Conservation (phyloP, 352 stramenopile species). For the Phytophthora cactorum region DNA sequence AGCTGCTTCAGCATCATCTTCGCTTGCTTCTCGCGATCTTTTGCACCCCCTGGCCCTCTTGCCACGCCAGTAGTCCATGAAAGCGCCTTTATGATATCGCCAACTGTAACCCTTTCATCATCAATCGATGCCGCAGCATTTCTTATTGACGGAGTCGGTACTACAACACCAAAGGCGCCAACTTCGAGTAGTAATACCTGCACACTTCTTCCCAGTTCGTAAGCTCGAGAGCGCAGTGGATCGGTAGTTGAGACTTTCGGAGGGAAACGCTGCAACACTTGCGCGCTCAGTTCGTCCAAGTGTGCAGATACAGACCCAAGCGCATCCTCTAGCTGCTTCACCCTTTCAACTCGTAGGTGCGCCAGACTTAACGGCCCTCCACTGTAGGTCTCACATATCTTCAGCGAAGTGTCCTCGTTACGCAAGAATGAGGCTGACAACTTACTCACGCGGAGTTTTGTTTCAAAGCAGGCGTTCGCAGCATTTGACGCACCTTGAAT, state of each 20-base stretch:
- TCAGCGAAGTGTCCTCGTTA: constrained; percentile 16
- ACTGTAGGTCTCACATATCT: constrained; percentile 26
- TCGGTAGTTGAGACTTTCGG: constrained; percentile 6
- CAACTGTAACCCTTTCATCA: constrained; percentile 19
- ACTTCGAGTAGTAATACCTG: constrained; percentile 42
- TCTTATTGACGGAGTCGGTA: constrained; percentile 15
- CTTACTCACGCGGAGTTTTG: constrained; percentile 42
- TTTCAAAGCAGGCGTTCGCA: constrained; percentile 30
- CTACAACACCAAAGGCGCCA: constrained; percentile 42
- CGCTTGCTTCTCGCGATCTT: constrained; percentile 44
- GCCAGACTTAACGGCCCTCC: constrained; percentile 16
- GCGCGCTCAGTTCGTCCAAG: constrained; percentile 21
- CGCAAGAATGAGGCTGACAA: constrained; percentile 32
- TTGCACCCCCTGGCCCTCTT: constrained; percentile 17
- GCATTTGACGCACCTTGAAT: constrained; percentile 27
- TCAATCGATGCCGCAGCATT: not conserved
- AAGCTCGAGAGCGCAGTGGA: not conserved
- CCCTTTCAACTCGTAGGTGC: constrained; percentile 26
- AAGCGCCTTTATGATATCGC: constrained; percentile 38
- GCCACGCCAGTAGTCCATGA: constrained; percentile 8
- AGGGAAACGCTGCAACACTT: constrained; percentile 14
- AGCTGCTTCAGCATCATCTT: constrained; percentile 51
- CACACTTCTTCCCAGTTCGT: constrained; percentile 28
- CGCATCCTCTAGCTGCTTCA: constrained; percentile 32
- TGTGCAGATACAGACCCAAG: constrained; percentile 25